Evolutionary conservation across 352 stramenopile species (phyloP).

Genomic region (Globisporangium ultimum): DNA sequence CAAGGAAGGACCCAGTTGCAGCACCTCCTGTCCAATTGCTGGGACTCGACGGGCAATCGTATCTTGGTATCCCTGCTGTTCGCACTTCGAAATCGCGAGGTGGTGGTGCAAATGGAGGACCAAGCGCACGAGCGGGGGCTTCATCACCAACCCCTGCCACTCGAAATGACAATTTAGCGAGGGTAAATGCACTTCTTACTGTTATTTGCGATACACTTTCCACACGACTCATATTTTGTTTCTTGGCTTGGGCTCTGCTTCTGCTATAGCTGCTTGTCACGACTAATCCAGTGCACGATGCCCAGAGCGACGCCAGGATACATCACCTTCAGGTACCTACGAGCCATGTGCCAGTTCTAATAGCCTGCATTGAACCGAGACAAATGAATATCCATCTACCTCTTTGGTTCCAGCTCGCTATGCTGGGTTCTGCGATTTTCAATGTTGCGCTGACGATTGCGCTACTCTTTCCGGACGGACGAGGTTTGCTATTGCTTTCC

Average conservation of each 20-base stretch:
- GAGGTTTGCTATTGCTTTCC: conserved; percentile 15
- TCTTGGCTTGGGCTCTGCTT: background rate
- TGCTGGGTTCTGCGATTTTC: conserved; percentile 14
- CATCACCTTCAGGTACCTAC: conserved; percentile 31
- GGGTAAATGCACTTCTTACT: conserved; percentile 12
- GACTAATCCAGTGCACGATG: conserved; percentile 30
- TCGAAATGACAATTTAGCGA: conserved; percentile 13
- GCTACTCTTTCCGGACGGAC: conserved; percentile 24
- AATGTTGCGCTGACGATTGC: conserved; percentile 25
- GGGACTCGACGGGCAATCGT: conserved; percentile 33
- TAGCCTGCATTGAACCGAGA: too few relatives aligned
- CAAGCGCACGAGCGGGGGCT: background rate
- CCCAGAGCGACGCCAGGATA: conserved; percentile 26
- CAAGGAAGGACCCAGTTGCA: background rate
- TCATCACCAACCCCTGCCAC: background rate
- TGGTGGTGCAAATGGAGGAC: background rate
- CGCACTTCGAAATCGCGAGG: background rate
- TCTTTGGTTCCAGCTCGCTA: conserved; percentile 8
- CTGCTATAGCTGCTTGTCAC: conserved; percentile 36
- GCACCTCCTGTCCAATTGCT: conserved; percentile 45
- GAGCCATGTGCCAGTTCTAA: background rate
- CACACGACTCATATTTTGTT: background rate
- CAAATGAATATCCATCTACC: background rate
- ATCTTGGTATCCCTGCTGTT: conserved; percentile 34
- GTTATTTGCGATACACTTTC: background rate